These are phyloP conservation scores for Microcyclosporella mali DNA, from an alignment of 2,329 filamentous ascomycete species.

Conservation along the genomic window DNA sequence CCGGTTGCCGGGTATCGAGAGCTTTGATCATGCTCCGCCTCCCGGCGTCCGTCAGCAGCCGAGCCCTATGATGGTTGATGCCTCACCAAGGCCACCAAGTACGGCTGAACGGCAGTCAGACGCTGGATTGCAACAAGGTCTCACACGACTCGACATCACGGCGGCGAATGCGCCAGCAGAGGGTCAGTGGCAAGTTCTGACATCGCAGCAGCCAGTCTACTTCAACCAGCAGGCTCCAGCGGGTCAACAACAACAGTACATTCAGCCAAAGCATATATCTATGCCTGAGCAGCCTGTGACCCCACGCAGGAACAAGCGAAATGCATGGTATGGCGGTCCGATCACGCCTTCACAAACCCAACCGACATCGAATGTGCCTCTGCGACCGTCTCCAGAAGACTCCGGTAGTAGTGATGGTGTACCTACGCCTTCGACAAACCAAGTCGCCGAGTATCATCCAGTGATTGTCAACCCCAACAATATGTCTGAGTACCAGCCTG, in stretches of 20 bases:
- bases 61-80: constrained; percentile 74
- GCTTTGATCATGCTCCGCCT: constrained; percentile 71
- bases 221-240: constrained; percentile 12
- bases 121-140: constrained; percentile 57
- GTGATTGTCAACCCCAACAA: constrained; percentile 48
- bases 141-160: constrained; percentile 62
- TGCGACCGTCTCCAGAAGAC: constrained; percentile 50
- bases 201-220: constrained; percentile 15
- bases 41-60: constrained; percentile 55
- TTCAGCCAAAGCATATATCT: constrained; percentile 32
- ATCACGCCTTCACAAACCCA: constrained; percentile 18
- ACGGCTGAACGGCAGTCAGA: constrained; percentile 45
- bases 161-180: constrained; percentile 34
- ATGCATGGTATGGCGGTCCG: constrained; percentile 65
- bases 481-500: constrained; percentile 39
- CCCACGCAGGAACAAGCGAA: constrained; percentile 57
- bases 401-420: constrained; percentile 51
- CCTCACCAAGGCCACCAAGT: constrained; percentile 26
- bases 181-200: constrained; percentile 24
- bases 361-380: constrained; percentile 20
- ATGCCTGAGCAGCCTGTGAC: constrained; percentile 42
- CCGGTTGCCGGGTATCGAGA: constrained; percentile 83
- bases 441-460: constrained; percentile 47
- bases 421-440: constrained; percentile 46
- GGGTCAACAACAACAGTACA: constrained; percentile 27